Evolutionary conservation across 2,329 filamentous ascomycete species (phyloP).

Genomic region (Penicillium sp.): DNA sequence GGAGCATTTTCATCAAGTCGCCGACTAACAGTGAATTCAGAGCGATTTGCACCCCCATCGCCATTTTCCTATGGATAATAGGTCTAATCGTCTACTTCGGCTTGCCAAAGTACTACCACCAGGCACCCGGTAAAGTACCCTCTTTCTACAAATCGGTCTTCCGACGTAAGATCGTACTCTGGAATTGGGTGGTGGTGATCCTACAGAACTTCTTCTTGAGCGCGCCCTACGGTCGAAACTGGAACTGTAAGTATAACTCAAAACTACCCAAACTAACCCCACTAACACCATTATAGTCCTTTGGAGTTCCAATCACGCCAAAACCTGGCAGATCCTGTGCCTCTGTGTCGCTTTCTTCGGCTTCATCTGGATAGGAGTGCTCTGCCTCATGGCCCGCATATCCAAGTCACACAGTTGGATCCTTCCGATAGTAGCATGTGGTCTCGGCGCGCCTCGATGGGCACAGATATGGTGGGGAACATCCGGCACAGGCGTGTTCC

Average conservation of each 20-base stretch:
- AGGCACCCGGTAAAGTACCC: conserved; percentile 59
- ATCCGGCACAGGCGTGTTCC: conserved; percentile 56
- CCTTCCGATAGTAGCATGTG: conserved; percentile 63
- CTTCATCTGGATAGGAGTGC: conserved; percentile 51
- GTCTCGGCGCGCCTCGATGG: conserved; percentile 62
- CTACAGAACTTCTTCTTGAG: conserved; percentile 65
- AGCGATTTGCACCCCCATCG: conserved; percentile 56
- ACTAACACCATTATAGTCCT: conserved; percentile 41
- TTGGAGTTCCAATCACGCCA: conserved; percentile 55
- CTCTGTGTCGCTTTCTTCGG: conserved; percentile 49
- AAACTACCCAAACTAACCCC: neutral
- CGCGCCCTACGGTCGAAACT: conserved; percentile 63
- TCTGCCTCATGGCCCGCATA: conserved; percentile 50
- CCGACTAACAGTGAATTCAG: conserved; percentile 24
- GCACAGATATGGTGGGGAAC: conserved; percentile 64
- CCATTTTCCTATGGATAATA: conserved; percentile 54
- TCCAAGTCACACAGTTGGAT: conserved; percentile 62
- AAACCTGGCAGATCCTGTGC: conserved; percentile 54
- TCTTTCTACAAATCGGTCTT: conserved; percentile 61
- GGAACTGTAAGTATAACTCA: conserved; percentile 47
- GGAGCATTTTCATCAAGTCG: neutral
- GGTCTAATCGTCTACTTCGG: conserved; percentile 55
- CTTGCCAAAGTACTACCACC: conserved; percentile 64
- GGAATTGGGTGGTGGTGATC: conserved; percentile 62
- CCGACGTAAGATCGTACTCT: conserved; percentile 61